A percentile compares a stretch with the other conserved stretches of the same genome.
Evolutionary conservation across 1,284 basidiomycete species (phyloP).

Genomic region (Trichosporon ovoides): DNA sequence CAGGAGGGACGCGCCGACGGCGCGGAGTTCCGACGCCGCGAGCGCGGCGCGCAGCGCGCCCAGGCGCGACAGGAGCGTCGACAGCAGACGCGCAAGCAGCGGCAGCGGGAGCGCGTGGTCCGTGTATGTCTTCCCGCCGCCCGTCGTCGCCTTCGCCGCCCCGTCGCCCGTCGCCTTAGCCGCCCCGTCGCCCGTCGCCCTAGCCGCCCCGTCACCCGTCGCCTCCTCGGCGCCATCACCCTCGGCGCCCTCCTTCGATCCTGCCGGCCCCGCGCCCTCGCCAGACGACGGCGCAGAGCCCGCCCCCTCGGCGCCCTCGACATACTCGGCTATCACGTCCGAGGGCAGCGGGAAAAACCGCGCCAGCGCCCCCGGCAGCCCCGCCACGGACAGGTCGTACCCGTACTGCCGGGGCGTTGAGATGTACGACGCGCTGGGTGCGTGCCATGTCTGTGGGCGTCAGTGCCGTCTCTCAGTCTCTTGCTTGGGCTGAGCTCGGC

Average conservation of each 20-base stretch:
- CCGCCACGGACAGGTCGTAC: conserved; percentile 61
- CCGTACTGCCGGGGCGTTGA: conserved; percentile 74
- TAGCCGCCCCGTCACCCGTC: too few relatives aligned
- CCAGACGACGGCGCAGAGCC: too few relatives aligned
- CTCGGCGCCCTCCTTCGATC: too few relatives aligned
- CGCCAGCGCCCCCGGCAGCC: conserved; percentile 67
- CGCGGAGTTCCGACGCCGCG: conserved; percentile 61
- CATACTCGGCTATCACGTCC: conserved; percentile 17
- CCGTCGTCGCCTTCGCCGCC: too few relatives aligned
- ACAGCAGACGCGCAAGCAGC: conserved; percentile 59
- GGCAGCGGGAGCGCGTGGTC: conserved; percentile 55
- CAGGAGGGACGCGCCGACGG: conserved; percentile 75
- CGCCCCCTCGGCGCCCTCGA: conserved; percentile 4
- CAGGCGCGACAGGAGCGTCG: conserved; percentile 51
- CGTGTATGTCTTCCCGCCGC: conserved; percentile 12
- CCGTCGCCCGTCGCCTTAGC: too few relatives aligned
- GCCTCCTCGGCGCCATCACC: too few relatives aligned
- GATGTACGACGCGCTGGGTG: conserved; percentile 55
- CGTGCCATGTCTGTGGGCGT: conserved; percentile 65
- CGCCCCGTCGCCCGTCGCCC: too few relatives aligned
- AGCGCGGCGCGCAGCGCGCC: conserved; percentile 56
- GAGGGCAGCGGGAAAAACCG: conserved; percentile 65
- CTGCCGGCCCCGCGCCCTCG: too few relatives aligned
- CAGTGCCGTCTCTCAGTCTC: too few relatives aligned
- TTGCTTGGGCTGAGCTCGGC: too few relatives aligned